Base-by-base conservation (phyloP, 768 basidiomycete genomes). In the Amanita exitialis region DNA sequence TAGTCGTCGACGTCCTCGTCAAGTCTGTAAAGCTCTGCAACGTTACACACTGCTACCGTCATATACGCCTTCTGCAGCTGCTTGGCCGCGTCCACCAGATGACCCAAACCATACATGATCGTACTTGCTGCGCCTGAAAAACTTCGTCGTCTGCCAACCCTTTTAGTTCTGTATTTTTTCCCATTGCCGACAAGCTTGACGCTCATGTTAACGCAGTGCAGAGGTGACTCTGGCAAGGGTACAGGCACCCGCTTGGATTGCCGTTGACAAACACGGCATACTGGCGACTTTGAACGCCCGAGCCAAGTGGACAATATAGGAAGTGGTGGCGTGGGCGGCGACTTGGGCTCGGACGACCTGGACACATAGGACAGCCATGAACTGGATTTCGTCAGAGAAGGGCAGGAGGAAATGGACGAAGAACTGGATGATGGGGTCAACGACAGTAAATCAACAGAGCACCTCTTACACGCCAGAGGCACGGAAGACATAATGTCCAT, bases 1-100 rank as follows among this genome's bases (percentile, higher is more conserved):
- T 49, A 23, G 39, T 15, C 47, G 20, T 47, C 45, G 50, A 54
- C 46, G 18, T 46, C 44, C 54, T 58, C 68, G 53, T 42, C 63
- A 49, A 39, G 60, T 58, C 59, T 60, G 56, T 67, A 49, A 16
- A 64, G 57, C 21, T 58, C 55, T 15, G 60, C 53, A 13, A 72
- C 69, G 25, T 72, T 62, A 61, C 77, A 77, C 60, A 76, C 63
- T 4, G 80, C 72, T 28, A 78, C 75, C 41, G 68, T 64, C 53
- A 82, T 72, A 56, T 82, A 83, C 32, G 75, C 78, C 16, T 66
- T 69, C 61, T 84, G 82, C 57, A 84, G 67, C 9, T 74, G 74
- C 52, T 72, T 73, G 6, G 80, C 82, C 0, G 76, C 65, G 58
- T 73, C 75, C 37, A 82, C 8, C 3, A 49, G 32, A 20, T 49